Base-by-base conservation (phyloP, 495 filamentous ascomycete species). In the Clavariopsis aquatica region DNA sequence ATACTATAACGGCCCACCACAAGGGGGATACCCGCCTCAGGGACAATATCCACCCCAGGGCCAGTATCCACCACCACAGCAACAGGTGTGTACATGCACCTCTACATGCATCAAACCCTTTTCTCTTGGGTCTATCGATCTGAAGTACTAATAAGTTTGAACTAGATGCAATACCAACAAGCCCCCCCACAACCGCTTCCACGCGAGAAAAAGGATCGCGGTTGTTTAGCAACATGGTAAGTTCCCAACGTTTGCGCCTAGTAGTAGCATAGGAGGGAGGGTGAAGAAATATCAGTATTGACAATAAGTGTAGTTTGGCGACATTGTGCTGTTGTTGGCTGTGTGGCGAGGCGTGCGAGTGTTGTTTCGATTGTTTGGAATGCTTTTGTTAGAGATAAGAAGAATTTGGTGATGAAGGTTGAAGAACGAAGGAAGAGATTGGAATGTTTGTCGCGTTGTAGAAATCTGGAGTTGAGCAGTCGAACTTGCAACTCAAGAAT, bases 321-420 rank as follows among this genome's bases (percentile, higher is more conserved):
- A 59, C 62, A 24, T 31, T 65, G 22, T 65, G 62, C 46, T 65
- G 62, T 28, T 65, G 62, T 53, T 65, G 62, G 62, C 46, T 65
- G 15, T 65, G 62, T 23, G 55, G 62, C 17, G 62, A 65, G 46
- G 49, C 62, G 19, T 65, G 62, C 34, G 62, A 65, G 28, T 65
- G 62, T 26, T 65, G 62, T 52, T 26, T 58, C 17, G 62, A 65
- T 43, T 58, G 54, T 29, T 19, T 59, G 34, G 62, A 65, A 1
- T 65, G 62, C 55, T 65, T 53, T 36, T 65, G 27, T 26, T 65
- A 58, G 26, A 19, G 3, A 13, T 13, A 20, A 8, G 41, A 34
- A 34, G n/a, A n/a, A n/a, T n/a, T n/a, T n/a, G n/a, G n/a, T n/a
- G n/a, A 34, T 12, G 31, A 12, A 34, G 31, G 31, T 12, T 34